These are phyloP conservation scores for Panicum virgatum DNA, from an alignment of 202 grass and related monocot genomes.

Conservation along the genomic window DNA sequence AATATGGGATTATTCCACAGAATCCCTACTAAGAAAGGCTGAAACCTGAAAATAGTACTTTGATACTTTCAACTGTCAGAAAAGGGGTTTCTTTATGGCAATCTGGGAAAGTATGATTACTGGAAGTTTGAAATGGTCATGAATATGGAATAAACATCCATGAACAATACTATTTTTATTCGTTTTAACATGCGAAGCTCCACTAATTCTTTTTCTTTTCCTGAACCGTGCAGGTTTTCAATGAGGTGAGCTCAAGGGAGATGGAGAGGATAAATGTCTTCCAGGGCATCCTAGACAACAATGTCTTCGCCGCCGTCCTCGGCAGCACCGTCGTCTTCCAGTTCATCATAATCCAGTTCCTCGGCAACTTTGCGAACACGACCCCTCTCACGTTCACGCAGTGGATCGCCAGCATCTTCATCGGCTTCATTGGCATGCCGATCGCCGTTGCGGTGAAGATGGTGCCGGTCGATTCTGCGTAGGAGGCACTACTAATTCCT, in stretches of 20 bases:
- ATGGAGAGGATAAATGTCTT: slow-evolving; percentile 97
- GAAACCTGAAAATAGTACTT: neutral
- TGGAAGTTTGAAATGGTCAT: too few relatives aligned
- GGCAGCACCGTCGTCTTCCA: slow-evolving; percentile 76
- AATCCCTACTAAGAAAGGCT: neutral
- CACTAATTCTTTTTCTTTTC: neutral
- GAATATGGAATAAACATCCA: too few relatives aligned
- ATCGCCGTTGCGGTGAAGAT: slow-evolving; percentile 72
- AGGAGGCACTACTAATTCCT: slow-evolving; percentile 34
- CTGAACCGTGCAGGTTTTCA: slow-evolving; percentile 72
- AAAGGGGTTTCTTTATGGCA: too few relatives aligned
- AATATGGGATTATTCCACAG: neutral
- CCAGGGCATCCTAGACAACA: slow-evolving; percentile 81
- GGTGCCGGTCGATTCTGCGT: slow-evolving; percentile 54
- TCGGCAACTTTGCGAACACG: slow-evolving; percentile 88
- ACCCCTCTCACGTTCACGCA: slow-evolving; percentile 62
- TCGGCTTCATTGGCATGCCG: slow-evolving; percentile 88
- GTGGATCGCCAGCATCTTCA: slow-evolving; percentile 61
- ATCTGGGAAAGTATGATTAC: too few relatives aligned
- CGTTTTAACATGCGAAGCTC: too few relatives aligned
- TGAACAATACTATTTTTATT: too few relatives aligned
- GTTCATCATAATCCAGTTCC: slow-evolving; percentile 83
- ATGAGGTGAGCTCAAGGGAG: slow-evolving; percentile 90
- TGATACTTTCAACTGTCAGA: too few relatives aligned
- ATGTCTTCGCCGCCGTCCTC: slow-evolving; percentile 72